phyloP scores from a whole-genome alignment of 2,329 filamentous ascomycete genomes.

The Colletotrichum zoysiae region DNA sequence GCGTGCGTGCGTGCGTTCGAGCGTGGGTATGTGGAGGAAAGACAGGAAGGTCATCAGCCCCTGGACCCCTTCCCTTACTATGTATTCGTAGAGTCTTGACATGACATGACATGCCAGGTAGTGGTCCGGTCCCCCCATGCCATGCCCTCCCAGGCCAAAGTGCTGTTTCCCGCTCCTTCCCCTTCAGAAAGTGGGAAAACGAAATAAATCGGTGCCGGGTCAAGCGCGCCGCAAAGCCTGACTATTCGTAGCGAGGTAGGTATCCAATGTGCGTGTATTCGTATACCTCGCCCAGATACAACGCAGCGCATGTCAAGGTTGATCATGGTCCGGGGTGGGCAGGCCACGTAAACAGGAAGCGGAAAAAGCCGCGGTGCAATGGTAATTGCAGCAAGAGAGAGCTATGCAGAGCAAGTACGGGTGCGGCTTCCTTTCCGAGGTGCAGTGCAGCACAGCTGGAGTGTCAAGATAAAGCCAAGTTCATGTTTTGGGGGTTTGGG shows the following conservation, averaged over 20 bases:
- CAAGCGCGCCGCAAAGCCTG: slow-evolving; percentile 38
- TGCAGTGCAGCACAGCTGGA: slow-evolving; percentile 1
- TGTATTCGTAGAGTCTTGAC: neutral
- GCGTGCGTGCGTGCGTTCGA: slow-evolving; percentile 17
- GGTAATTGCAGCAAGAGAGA: slow-evolving; percentile 18
- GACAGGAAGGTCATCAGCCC: slow-evolving; percentile 26
- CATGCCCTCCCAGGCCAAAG: slow-evolving; percentile 7
- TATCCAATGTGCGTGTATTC: neutral
- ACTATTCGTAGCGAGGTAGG: neutral
- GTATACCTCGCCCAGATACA: slow-evolving; percentile 1
- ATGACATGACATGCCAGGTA: slow-evolving; percentile 3
- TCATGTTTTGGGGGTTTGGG: neutral
- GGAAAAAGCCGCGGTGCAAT: neutral
- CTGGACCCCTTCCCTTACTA: slow-evolving; percentile 13
- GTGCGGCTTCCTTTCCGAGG: slow-evolving; percentile 37
- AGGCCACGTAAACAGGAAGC: slow-evolving; percentile 3
- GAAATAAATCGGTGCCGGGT: slow-evolving; percentile 38
- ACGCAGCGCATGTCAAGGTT: slow-evolving; percentile 1
- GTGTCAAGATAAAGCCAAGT: neutral
- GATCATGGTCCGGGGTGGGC: neutral
- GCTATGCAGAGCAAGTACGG: slow-evolving; percentile 8
- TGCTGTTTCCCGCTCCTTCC: slow-evolving; percentile 33
- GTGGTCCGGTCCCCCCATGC: neutral
- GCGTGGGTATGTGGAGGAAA: slow-evolving; percentile 26
- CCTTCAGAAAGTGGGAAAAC: slow-evolving; percentile 12